A percentile compares a stretch with the other conserved stretches of the same genome.
Evolutionary conservation across 768 basidiomycete species (phyloP).

Genomic region (Serendipita indica): DNA sequence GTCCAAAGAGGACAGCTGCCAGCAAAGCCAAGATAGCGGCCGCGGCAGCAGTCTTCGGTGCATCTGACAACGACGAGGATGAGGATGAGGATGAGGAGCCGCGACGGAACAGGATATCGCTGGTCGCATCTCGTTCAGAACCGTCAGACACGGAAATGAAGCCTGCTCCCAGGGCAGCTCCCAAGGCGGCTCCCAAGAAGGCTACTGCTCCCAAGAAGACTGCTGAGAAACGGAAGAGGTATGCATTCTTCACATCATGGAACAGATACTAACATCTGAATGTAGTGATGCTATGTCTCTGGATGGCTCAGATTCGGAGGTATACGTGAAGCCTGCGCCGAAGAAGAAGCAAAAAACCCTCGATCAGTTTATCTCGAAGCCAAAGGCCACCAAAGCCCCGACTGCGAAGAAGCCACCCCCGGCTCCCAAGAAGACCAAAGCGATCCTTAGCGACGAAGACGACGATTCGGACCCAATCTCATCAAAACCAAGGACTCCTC

Average conservation of each 20-base stretch:
- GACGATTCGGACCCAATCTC: background rate
- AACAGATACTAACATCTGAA: background rate
- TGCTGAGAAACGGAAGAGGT: constrained; percentile 56
- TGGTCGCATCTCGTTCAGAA: constrained; percentile 13
- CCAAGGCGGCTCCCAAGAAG: constrained; percentile 21
- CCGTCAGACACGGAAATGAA: constrained; percentile 16
- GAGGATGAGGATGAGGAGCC: background rate
- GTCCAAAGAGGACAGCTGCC: constrained; percentile 34
- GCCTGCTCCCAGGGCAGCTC: constrained; percentile 17
- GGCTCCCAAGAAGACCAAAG: constrained; percentile 11
- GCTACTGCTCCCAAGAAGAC: constrained; percentile 21
- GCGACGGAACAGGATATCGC: constrained; percentile 13
- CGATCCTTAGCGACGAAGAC: background rate
- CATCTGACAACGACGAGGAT: background rate
- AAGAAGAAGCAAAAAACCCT: constrained; percentile 34
- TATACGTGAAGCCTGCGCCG: constrained; percentile 30
- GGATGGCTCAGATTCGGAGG: constrained; percentile 29
- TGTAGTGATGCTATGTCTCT: background rate
- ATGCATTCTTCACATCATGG: background rate
- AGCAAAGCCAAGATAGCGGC: constrained; percentile 16
- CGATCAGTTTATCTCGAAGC: background rate
- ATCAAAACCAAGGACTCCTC: background rate
- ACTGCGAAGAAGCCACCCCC: background rate
- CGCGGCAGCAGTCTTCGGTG: background rate
- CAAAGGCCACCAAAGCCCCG: background rate